Conservation (phyloP, 2,329 filamentous ascomycete genomes). For the Emmonsiellopsis sp. region DNA sequence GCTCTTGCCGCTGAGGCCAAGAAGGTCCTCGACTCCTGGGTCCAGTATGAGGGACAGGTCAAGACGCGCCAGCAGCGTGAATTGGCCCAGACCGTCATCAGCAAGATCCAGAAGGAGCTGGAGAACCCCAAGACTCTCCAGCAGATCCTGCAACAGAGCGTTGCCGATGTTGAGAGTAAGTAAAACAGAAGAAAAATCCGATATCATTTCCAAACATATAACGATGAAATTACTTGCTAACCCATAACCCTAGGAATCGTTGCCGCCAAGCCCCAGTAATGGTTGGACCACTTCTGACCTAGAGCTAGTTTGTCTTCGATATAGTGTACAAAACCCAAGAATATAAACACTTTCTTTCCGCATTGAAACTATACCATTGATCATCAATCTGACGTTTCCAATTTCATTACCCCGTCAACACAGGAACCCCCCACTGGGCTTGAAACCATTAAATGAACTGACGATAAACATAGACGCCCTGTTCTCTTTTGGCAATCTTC, state of each 20-base stretch:
- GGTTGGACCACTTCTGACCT: slow-evolving; percentile 1
- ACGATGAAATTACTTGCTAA: slow-evolving; percentile 9
- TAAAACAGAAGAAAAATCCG: slow-evolving; percentile 7
- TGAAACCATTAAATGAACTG: no score
- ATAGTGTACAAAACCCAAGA: slow-evolving; percentile 9
- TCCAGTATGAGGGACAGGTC: slow-evolving; percentile 95
- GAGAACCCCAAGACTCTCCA: slow-evolving; percentile 95
- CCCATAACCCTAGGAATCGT: slow-evolving; percentile 9
- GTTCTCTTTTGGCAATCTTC: no score
- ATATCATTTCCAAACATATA: neutral
- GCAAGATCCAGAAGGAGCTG: slow-evolving; percentile 97
- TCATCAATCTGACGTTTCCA: neutral
- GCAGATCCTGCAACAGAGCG: slow-evolving; percentile 95
- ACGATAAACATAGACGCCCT: no score
- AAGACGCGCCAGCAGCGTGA: slow-evolving; percentile 98
- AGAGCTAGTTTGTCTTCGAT: slow-evolving; percentile 2
- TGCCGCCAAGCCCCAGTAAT: slow-evolving; percentile 13
- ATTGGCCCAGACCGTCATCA: slow-evolving; percentile 83
- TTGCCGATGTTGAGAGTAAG: slow-evolving; percentile 92
- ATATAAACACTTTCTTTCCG: slow-evolving; percentile 6
- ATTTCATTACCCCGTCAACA: neutral
- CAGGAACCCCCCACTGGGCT: neutral
- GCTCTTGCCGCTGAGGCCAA: slow-evolving; percentile 89
- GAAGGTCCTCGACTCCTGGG: slow-evolving; percentile 93
- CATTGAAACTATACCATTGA: neutral